Percentiles rank a stretch among this genome's conserved stretches.
Evolutionary conservation across 1,284 basidiomycete species (phyloP).

Genomic region (Ceratorhiza oryzae-sativae): DNA sequence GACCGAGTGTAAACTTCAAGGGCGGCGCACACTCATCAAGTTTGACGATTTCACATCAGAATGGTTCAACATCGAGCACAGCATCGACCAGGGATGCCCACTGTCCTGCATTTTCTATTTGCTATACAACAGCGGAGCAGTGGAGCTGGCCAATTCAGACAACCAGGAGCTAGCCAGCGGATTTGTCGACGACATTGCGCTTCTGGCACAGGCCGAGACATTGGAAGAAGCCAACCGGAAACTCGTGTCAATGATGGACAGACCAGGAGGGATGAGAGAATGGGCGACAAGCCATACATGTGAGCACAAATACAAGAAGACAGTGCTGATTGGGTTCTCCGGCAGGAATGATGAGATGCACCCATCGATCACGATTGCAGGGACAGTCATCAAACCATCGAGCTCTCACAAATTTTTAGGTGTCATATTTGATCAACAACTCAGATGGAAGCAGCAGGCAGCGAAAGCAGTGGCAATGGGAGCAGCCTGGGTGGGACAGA

Average conservation of each 20-base stretch:
- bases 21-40: constrained; percentile 6
- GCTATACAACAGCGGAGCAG: constrained; percentile 27
- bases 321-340: constrained; percentile 21
- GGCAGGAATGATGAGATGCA: neutral
- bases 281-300: constrained; percentile 20
- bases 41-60: constrained; percentile 28
- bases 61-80: constrained; percentile 14
- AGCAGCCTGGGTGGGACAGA: constrained; percentile 18
- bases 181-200: constrained; percentile 38
- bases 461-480: constrained; percentile 12
- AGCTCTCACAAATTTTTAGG: constrained; percentile 38
- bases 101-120: constrained; percentile 35
- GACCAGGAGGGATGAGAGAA: neutral
- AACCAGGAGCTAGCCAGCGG: constrained; percentile 23
- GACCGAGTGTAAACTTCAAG: constrained; percentile 17
- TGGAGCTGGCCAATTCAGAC: neutral
- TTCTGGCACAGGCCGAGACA: constrained; percentile 5
- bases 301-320: constrained; percentile 31
- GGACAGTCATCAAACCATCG: neutral
- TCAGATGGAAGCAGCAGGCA: constrained; percentile 38
- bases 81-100: constrained; percentile 39
- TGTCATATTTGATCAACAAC: constrained; percentile 39
- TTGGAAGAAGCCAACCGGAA: neutral
- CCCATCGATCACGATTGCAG: constrained; percentile 5
- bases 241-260: constrained; percentile 11